Percentiles rank a stretch among this genome's conserved stretches.
Conservation (phyloP, 768 basidiomycete genomes). For the Tulasnella calospora region DNA sequence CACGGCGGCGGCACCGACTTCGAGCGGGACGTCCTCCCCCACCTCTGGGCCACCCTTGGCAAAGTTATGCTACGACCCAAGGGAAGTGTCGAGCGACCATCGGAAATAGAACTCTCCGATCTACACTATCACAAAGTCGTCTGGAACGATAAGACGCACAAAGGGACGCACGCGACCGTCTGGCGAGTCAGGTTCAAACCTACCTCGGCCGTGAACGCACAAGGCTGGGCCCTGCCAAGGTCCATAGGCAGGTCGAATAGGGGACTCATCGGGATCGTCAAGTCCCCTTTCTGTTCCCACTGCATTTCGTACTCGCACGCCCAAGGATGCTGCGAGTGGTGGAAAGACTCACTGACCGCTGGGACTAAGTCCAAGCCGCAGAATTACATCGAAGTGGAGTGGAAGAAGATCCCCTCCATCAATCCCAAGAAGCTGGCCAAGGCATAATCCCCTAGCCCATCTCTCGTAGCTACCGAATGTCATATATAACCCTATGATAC, state of each 20-base stretch:
- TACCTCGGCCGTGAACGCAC: not conserved
- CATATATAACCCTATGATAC: too few relatives aligned
- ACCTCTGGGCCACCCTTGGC: not conserved
- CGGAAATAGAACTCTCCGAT: too few relatives aligned
- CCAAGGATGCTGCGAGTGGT: not conserved
- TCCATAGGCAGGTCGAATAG: not conserved
- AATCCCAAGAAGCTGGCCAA: too few relatives aligned
- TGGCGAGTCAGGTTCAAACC: too few relatives aligned
- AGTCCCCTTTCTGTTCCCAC: not conserved
- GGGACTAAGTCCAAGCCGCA: not conserved
- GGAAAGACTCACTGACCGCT: not conserved
- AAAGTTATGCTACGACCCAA: not conserved
- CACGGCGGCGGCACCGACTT: not conserved
- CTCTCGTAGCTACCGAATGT: too few relatives aligned
- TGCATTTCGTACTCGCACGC: not conserved
- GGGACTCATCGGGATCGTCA: not conserved
- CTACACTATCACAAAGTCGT: too few relatives aligned
- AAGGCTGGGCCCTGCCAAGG: not conserved
- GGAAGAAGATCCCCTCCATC: too few relatives aligned
- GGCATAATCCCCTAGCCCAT: too few relatives aligned
- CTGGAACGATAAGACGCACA: too few relatives aligned
- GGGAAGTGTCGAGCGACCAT: too few relatives aligned
- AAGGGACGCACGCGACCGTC: too few relatives aligned
- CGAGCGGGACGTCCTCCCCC: not conserved
- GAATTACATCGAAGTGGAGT: too few relatives aligned